phyloP scores from a whole-genome alignment of 2,329 filamentous ascomycete genomes.

The Helotiales sp. region DNA sequence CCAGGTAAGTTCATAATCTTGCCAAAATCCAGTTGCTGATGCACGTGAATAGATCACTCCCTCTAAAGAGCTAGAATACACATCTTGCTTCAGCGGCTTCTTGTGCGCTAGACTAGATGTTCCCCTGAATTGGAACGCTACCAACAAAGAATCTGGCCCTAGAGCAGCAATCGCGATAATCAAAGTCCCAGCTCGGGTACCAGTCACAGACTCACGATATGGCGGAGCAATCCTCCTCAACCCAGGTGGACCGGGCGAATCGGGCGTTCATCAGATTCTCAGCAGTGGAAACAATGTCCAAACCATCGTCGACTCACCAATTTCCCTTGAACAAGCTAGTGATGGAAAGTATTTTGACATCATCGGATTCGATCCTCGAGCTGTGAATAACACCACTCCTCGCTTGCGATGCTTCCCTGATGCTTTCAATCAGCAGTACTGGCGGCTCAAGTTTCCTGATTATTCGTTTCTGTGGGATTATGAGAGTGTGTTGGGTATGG shows the following conservation, averaged over 20 bases:
- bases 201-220: constrained; percentile 37
- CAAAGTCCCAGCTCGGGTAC: constrained; percentile 39
- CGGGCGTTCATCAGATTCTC: constrained; percentile 35
- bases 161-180: constrained; percentile 41
- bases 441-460: constrained; percentile 17
- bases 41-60: constrained; percentile 13
- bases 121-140: constrained; percentile 41
- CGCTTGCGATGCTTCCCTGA: constrained; percentile 37
- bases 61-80: constrained; percentile 27
- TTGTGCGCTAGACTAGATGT: constrained; percentile 44
- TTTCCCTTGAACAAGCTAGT: neutral
- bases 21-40: neutral
- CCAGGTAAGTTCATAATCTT: neutral
- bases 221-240: constrained; percentile 42
- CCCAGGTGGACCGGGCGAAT: constrained; percentile 42
- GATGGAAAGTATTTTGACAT: constrained; percentile 39
- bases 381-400: constrained; percentile 39
- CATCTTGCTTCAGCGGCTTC: constrained; percentile 38
- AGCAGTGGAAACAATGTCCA: constrained; percentile 30
- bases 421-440: constrained; percentile 18
- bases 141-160: constrained; percentile 23
- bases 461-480: constrained; percentile 20
- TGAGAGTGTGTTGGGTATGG: constrained; percentile 5
- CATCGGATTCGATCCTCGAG: constrained; percentile 44
- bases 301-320: constrained; percentile 29